Evolutionary conservation across 2,329 filamentous ascomycete genomes (phyloP), one percentile per base, ranked within the genome.

Genomic region (Cladosporium sp.): DNA sequence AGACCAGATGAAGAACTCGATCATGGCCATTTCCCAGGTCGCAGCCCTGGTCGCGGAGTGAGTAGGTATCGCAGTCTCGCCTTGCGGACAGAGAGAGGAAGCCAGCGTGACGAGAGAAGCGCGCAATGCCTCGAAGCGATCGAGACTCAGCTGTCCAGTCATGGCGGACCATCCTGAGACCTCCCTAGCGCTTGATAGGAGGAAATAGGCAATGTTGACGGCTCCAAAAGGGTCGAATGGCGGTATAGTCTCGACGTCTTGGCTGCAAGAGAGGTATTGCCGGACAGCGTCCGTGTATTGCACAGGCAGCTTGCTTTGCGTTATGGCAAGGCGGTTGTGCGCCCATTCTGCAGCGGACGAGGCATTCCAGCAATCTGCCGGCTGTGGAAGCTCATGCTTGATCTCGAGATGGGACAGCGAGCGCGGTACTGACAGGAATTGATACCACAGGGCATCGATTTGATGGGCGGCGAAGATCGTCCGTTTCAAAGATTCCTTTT

Each of bases 391-490:
- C 13, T 72, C 67, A 49, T 74, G 70, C 54, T 74, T 75, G 56
- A 75, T 69, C 60, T 75, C 73, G 3, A 74, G 61, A 41, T 75
- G 66, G 1, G 69, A 71, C 11, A 72, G 57, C 7, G 59, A 62
- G 4, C 69, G 64, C 5, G 69, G 69, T 13, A 70, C 62, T 1
- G 68, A 71, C 9, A 74, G 59, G 46, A 74, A 65, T 46, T 74
- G 71, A 53, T 75, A 74, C 69, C 71, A 74, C 2, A 74, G 56
- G 0, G 72, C 65, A 52, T 75, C 72, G 22, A 74, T 64, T 51
- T 75, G 72, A 54, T 74, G 72, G 0, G 71, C 64, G 9, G 72
- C 70, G 46, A 73, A 72, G 4, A 71, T 52, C 0, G 72, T 74
- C 14, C 72, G 68, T 52, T 74, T 74, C 38, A 68, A 66, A 0